Evolutionary conservation across 768 basidiomycete species (phyloP), one percentile per base, ranked within the genome.

Genomic region (Epithele typhae): DNA sequence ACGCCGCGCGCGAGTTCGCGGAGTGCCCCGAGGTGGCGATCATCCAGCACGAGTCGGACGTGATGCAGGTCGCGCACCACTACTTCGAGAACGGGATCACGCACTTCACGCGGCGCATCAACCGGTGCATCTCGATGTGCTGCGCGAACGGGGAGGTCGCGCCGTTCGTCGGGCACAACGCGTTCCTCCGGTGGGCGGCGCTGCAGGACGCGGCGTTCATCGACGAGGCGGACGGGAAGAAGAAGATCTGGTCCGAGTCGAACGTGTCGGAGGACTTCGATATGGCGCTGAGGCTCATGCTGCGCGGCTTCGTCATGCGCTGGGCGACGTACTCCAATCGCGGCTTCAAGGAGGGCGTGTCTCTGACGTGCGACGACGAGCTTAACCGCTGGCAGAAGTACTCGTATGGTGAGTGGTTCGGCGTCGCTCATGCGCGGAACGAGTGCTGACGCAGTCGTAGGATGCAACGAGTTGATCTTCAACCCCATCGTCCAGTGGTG

Each of bases 381-480:
- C 68, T 95, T 8, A 93, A 93, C 57, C 67, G 92, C 3, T 95
- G 92, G 92, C 89, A 93, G 51, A 95, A 93, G 61, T 90, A 89
- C 50, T 72, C 85, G 0, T 88, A 87, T 65, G 87, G 84, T 77
- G 57, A 45, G 56, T 46, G 1, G 12, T 8, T 34, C 14, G 8
- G 17, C 5, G 1, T 4, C 35, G 24, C 44, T 37, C 32, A n/a
- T 34, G 22, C 12, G 23, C 11, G 8, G 24, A 22, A 14, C 15
- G 25, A 25, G 43, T 0, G 22, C 41, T 56, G 35, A 43, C 48
- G 25, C 40, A 15, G 19, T 45, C n/a, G 43, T 25, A 81, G 81
- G 82, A 4, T 84, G 81, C 59, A 82, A 79, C 59, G 85, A 87
- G 64, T 73, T 94, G 36, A 77, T 92, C 49, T 93, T 94, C 76